Conservation (phyloP, 139 green algal species). For the Yamagishiella unicocca region DNA sequence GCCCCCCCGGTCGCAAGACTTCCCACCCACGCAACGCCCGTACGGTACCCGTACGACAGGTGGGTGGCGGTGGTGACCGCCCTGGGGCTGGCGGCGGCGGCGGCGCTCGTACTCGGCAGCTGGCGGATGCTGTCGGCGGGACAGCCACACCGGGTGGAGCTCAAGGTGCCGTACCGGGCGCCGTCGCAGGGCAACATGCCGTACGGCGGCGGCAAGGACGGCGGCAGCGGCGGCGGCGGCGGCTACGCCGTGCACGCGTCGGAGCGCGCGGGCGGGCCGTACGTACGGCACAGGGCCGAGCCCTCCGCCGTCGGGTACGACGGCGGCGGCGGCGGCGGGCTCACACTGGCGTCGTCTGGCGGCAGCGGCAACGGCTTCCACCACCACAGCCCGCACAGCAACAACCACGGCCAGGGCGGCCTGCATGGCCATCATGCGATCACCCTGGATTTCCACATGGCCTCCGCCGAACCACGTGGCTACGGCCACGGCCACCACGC, state of each 20-base stretch:
- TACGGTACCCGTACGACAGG: no score
- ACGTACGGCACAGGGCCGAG: slow-evolving; percentile 18
- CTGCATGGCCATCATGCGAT: slow-evolving; percentile 22
- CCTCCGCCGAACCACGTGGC: neutral
- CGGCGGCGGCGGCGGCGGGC: neutral
- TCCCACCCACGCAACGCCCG: no score
- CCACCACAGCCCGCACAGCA: neutral
- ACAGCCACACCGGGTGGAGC: neutral
- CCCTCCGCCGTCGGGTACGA: neutral
- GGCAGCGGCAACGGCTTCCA: neutral
- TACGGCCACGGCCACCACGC: neutral
- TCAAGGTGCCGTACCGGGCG: slow-evolving; percentile 13
- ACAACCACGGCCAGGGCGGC: neutral
- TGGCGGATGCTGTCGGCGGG: slow-evolving; percentile 47
- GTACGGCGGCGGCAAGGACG: neutral
- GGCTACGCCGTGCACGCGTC: neutral
- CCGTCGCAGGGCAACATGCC: neutral
- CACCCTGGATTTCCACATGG: neutral
- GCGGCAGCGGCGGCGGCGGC: neutral
- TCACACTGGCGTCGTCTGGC: neutral
- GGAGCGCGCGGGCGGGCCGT: neutral
- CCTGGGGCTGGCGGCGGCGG: slow-evolving; percentile 34
- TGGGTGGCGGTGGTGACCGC: slow-evolving; percentile 12
- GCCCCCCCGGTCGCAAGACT: no score
- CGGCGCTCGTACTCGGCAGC: slow-evolving; percentile 36